These are phyloP conservation scores for Sarcomyxa edulis DNA, from an alignment of 768 basidiomycete species.

Conservation along the genomic window DNA sequence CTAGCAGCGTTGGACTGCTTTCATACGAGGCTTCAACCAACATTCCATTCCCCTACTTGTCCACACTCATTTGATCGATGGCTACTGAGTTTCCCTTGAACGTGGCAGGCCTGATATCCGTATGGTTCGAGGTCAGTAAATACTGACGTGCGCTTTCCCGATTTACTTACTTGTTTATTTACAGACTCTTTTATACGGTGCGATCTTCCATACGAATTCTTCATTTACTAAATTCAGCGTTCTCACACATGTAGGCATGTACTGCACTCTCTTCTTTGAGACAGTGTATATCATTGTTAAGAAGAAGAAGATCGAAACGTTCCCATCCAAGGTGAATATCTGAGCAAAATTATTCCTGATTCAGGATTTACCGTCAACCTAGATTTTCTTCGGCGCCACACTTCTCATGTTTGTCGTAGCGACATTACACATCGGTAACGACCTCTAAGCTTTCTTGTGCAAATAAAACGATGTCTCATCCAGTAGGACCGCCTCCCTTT, in stretches of 20 bases:
- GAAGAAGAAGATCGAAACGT: conserved; percentile 6
- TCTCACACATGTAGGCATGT: conserved; percentile 9
- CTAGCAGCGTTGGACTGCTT: no score
- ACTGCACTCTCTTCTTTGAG: conserved; percentile 12
- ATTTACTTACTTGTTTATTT: not conserved
- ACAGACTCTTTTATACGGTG: conserved; percentile 11
- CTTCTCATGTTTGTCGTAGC: conserved; percentile 11
- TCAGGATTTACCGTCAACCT: not conserved
- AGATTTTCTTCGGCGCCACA: conserved; percentile 9
- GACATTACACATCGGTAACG: conserved; percentile 13
- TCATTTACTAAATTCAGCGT: not conserved
- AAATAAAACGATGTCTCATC: not conserved
- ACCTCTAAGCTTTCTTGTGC: not conserved
- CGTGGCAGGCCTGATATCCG: conserved; percentile 8
- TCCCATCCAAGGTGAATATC: conserved; percentile 7
- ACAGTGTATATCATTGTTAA: conserved; percentile 10
- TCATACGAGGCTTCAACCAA: no score
- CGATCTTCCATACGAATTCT: not conserved
- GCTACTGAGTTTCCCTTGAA: conserved; percentile 5
- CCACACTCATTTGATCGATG: conserved; percentile 1
- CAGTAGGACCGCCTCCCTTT: not conserved
- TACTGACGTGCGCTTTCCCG: not conserved
- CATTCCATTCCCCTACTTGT: not conserved
- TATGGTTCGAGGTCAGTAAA: conserved; percentile 14
- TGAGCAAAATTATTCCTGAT: not conserved